Base-by-base conservation (phyloP, 2,329 filamentous ascomycete genomes). In the Basipetospora sp. region DNA sequence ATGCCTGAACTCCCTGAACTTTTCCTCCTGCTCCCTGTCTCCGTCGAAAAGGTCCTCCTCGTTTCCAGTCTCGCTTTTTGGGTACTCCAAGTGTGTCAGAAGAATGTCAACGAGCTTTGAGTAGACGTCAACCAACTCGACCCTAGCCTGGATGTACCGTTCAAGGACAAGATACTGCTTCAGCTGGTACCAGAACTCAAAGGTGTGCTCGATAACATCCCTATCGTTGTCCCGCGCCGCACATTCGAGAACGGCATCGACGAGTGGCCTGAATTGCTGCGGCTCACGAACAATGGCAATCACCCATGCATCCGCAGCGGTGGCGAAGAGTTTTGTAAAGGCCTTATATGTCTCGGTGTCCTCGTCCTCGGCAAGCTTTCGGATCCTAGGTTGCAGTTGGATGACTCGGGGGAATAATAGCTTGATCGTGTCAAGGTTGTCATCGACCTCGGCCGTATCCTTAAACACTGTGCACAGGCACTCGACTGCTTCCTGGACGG, bases 151-250 rank as follows among this genome's bases (percentile, higher is more conserved):
- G 36, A 83, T 81, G 54, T 94, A 98, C 47, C 80, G 80, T 26
- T 96, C 88, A 38, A 98, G 60, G 2, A 87, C 86, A 34, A 98
- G 68, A 54, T 93, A 94, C 55, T 94, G 86, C 65, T 98, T 98
- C 33, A 98, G 70, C 53, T 98, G 90, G 54, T 92, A 96, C 90
- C 90, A 98, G 62, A 98, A 96, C 47, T 76, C 77, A 59, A 98
- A 98, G 0, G 92, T 98, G 50, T 90, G 77, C 38, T 85, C 83
- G 44, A 98, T 86, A 4, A 87, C 85, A 47, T 98, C 90, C 43
- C 81, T 76, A 38, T 94, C 88, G 53, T 77, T 77, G 56, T 98
- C 90, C 47, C 81, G 73, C 9, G 80, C 74, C 43, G 84, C 87
- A 52, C 86, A 94, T 60, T 96, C 87, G n/a, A 96, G 69, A 13